Evolutionary conservation across 1,284 basidiomycete genomes (phyloP), one percentile per base, ranked within the genome.

Genomic region (Polyporus tsugae): DNA sequence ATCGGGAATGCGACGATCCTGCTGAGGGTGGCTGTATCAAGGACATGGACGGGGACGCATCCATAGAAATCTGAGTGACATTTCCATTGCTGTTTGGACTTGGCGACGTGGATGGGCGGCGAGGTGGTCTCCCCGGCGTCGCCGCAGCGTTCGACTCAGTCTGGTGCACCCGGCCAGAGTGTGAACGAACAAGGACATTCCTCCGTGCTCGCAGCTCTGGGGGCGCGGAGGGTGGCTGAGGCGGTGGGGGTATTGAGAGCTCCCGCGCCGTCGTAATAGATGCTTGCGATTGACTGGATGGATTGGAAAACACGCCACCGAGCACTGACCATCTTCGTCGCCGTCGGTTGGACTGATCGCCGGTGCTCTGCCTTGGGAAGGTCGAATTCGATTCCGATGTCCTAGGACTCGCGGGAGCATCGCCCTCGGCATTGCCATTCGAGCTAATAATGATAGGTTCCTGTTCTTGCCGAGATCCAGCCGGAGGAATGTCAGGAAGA

Each of bases 401-500:
- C 22, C 85, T 81, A 36, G 87, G 85, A 71, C 84, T 84, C 0
- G 79, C 73, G n/a, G 82, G 82, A 33, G 81, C 79, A 49, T 84
- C 83, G 65, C 85, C 84, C 42, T 82, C 84, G 6, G 78, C 76
- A 3, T 75, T 73, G 15, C 29, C 77, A 66, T 29, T 73, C 70
- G 15, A 82, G 74, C 82, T 79, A 22, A 93, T 79, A 22, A 93
- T 73, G 57, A 93, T 91, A 19, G 92, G 87, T 55, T 91, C 85
- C 75, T 94, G 92, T 17, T 87, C 82, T 66, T 80, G 87, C 63
- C 82, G 81, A 25, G 89, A 86, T n/a, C 92, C 93, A 46, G 83
- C 81, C 11, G 92, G 93, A 15, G 92, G 91, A 10, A 92, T 76
- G 60, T 90, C 85, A 7, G 93, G 91, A 61, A 93, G 78, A 57